phyloP scores from a whole-genome alignment of 495 filamentous ascomycete species.

The Xylaria castorea region DNA sequence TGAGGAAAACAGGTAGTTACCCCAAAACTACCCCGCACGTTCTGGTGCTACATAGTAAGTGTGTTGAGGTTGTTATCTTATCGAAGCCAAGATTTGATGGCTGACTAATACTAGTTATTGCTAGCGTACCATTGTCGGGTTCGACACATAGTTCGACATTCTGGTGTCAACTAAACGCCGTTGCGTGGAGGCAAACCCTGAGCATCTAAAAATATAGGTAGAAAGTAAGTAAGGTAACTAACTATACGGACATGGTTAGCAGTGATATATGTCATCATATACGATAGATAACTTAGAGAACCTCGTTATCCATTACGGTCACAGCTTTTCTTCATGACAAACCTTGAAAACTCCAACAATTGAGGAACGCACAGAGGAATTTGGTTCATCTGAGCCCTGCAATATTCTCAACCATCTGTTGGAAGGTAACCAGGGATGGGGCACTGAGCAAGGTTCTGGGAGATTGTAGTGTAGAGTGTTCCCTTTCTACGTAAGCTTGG shows the following conservation, averaged over 20 bases:
- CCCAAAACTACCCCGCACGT: constrained; percentile 12
- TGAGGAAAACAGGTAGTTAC: not conserved
- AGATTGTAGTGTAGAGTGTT: not conserved
- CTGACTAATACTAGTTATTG: not conserved
- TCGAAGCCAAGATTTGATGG: not conserved
- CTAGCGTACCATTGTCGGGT: not conserved
- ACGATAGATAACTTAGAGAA: not conserved
- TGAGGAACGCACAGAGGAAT: not conserved
- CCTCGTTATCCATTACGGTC: not conserved
- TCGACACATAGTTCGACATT: not conserved
- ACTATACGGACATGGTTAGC: not conserved
- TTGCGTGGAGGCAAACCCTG: not conserved
- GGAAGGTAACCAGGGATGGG: not conserved
- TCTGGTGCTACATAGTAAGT: not conserved
- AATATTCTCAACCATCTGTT: not conserved
- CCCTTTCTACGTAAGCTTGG: not conserved
- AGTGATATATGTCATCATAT: not conserved
- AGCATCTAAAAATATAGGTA: not conserved
- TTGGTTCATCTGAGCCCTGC: not conserved
- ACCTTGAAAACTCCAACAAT: not conserved
- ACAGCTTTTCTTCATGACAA: not conserved
- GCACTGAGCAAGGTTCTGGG: not conserved
- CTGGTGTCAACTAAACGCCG: not conserved
- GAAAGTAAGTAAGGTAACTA: not conserved
- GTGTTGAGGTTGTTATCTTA: not conserved